Evolutionary conservation across 2,329 filamentous ascomycete genomes (phyloP), one percentile per base, ranked within the genome.

Genomic region (Zopfia rhizophila): DNA sequence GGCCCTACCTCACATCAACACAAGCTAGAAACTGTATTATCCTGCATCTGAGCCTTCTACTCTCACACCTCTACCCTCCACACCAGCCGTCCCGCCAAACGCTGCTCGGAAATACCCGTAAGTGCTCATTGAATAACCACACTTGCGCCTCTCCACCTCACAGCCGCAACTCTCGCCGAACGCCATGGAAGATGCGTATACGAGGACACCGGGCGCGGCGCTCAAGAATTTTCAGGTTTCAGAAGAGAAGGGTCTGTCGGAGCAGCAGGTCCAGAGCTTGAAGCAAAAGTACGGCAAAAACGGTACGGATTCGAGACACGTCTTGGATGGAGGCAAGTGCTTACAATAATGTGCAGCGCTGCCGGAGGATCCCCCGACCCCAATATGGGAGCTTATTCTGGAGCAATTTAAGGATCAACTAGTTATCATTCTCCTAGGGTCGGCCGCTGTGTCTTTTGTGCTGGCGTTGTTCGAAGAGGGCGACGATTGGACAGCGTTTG

Each of bases 381-480:
- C 94, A 27, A 72, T 99, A 35, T 99, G 93, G 94, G 85, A 97
- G 75, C 86, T 99, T 54, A 90, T 99, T 44, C 82, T 99, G 48
- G 94, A 99, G 76, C 94, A 99, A 73, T 99, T 99, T 82, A 97
- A 99, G 76, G 94, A 99, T 71, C 94, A 99, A 75, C 85, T 99
- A 35, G 94, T 99, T 59, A 83, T 99, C 41, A 99, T 99, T 61
- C 82, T 99, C 16, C 83, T 99, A 37, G 94, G 86, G 42, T 97
- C 93, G 25, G 94, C 94, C 8, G 91, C 88, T 14, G 87, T 99
- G 24, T 97, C 94, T 2, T 97, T 99, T 69, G 85, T 92, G 18
- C 80, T 99, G 52, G 94, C 94, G 18, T 81, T 99, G 10, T 91
- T 99, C 60, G 94, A 99, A 71, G 89, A 94, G 31, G 89, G 89